Base-by-base conservation (phyloP, 768 basidiomycete species). In the Cystofilobasidium capitatum region DNA sequence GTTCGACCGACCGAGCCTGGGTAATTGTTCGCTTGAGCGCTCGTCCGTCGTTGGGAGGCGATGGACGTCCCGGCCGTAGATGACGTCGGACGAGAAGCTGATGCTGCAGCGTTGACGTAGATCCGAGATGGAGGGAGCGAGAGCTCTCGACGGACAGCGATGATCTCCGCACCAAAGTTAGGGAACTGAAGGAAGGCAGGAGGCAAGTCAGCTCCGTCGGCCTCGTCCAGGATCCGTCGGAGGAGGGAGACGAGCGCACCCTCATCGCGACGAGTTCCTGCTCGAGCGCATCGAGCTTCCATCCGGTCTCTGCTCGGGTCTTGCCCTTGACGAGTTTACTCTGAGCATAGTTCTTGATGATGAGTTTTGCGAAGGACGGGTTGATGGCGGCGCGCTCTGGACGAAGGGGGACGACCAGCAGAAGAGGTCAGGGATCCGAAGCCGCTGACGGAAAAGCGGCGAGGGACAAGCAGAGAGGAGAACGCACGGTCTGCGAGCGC, bases 401-500 rank as follows among this genome's bases (percentile, higher is more conserved):
- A 0, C 20, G 49, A 51, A 6, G 29, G 31, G 29, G 51, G 3
- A 8, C 7, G 20, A 6, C 3, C 29, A 55, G 22, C 29, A 26
- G 4, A 17, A 10, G 10, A 42, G 10, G 40, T 42, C 40, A 42
- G 40, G 40, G 26, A 29, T 31, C 3, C 7, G 51, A n/a, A 6
- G 29, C 29, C 29, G 3, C 24, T 29, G 49, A 3, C n/a, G 24
- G 49, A 17, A 51, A 12, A 20, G 49, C 44, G 17, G 4, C 8
- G 49, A 29, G 24, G 6, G 3, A 12, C 49, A 5, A 17, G 6
- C 24, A 51, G 49, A 51, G 17, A 51, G 47, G 24, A 9, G 35
- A 29, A 64, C 62, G 51, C 26, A 64, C 63, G 63, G 37, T 64
- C 63, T 26, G 63, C 63, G 24, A 64, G 63, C 6, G 63, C 63